A percentile compares a stretch with the other conserved stretches of the same genome.
Conservation (phyloP, 345 rosid genomes). For the Draba incana region DNA sequence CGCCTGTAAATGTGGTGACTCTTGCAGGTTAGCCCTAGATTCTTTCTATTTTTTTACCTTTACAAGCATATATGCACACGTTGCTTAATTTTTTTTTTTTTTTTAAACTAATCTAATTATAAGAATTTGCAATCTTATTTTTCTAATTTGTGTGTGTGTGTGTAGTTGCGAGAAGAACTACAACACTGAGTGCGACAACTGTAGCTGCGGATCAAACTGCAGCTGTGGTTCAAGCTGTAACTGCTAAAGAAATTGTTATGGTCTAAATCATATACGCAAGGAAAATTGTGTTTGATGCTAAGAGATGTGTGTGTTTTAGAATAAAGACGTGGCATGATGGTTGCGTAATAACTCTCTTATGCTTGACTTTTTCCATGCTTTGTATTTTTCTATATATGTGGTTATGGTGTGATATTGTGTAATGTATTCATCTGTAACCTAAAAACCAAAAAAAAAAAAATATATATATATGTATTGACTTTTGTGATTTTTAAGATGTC, state of each 20-base stretch:
- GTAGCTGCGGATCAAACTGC: constrained; percentile 83
- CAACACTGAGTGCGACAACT: constrained; percentile 44
- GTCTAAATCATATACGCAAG: constrained; percentile 14
- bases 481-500: constrained; percentile 19
- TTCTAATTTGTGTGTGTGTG: not conserved
- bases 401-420: constrained; percentile 30
- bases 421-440: constrained; percentile 18
- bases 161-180: constrained; percentile 47
- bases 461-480: constrained; percentile 23
- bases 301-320: constrained; percentile 31
- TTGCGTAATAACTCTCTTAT: constrained; percentile 31
- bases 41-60: constrained; percentile 1
- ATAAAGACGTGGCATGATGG: constrained; percentile 30
- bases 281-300: constrained; percentile 13
- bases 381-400: constrained; percentile 11
- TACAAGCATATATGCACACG: not conserved
- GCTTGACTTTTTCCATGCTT: constrained; percentile 25
- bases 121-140: not conserved
- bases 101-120: too few species aligned
- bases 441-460: not conserved
- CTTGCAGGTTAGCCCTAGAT: constrained; percentile 41
- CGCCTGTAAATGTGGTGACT: constrained; percentile 47
- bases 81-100: too few species aligned
- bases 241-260: constrained; percentile 42
- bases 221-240: constrained; percentile 53